Evolutionary conservation across 2,329 filamentous ascomycete genomes (phyloP), one percentile per base, ranked within the genome.

Genomic region (Talaromyces sp.): DNA sequence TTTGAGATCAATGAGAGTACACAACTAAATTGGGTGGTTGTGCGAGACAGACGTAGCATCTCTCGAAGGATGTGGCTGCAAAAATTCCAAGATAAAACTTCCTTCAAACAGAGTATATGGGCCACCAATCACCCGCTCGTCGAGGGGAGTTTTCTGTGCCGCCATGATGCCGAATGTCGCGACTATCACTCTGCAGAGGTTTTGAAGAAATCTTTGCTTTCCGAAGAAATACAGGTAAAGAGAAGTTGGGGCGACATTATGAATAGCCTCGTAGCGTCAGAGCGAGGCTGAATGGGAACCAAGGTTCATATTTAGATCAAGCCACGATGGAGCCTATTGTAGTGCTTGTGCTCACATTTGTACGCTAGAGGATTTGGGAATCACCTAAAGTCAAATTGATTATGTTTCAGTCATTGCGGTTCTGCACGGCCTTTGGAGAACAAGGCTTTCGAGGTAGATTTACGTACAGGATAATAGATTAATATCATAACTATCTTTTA

Each of bases 71-170:
- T 59, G 37, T 59, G 56, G 56, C 19, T 43, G 37, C 56, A 59
- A 59, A 13, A 59, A 59, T 7, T 59, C 56, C 35, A 59, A 27
- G 31, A 43, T 59, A 15, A 59, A 59, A 43, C 56, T 59, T n/a
- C 56, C 56, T 59, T 59, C 56, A 11, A 59, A 59, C 13, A 59
- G 56, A 59, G 19, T 43, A n/a, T 25, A 43, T n/a, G 56, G 56
- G 22, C 56, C 56, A 31, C 27, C 19, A 31, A 59, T 59, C 19
- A 59, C 56, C 9, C 35, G 56, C 37, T 59, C 56, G 13, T 59
- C 37, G 56, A 43, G 22, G 56, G 35, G 56, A 3, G 50, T 35
- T 19, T 33, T 54, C 50, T 54, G 50, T 35, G 27, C 3, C 8
- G 17, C 50, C 50, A 54, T 54, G 17, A 22, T 54, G 31, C 50